Base-by-base conservation (phyloP, 2,329 filamentous ascomycete genomes). In the Drechslerella dactyloides region DNA sequence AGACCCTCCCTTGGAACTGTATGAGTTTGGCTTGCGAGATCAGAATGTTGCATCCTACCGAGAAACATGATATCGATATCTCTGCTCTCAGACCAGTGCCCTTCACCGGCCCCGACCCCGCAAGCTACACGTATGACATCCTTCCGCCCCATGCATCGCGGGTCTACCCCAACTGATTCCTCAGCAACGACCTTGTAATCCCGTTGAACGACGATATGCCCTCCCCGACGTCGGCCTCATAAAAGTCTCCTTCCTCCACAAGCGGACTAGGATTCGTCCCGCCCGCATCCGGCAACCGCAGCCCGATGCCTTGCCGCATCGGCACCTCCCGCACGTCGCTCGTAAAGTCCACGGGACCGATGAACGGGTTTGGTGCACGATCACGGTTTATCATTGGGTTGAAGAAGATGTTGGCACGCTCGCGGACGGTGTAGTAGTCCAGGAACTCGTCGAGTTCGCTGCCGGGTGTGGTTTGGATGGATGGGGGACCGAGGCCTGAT, bases 361-460 rank as follows among this genome's bases (percentile, higher is more conserved):
- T 51, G 4, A 61, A 35, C 13, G 57, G 51, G 44, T 62, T 69
- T 8, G 27, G 8, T 33, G 27, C 27, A 33, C 27, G 27, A 8
- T 33, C 27, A 8, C 27, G 27, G 27, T 33, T 33, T 8, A 3
- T 3, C 27, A 33, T 3, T 8, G 3, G 27, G 8, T 33, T 33
- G 27, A 33, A 33, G 4, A 8, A 8, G 27, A 33, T 8, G 27
- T 33, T 4, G 4, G 17, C 21, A 17, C 44, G 54, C 27, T 69
- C 64, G 19, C 61, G 52, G 33, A 57, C 57, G 33, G 56, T 44
- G 15, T 62, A 24, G n/a, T n/a, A n/a, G 19, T 69, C 33, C 5
- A 69, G 6, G 2, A 69, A 37, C n/a, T 69, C 64, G 1, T 69
- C 57, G 17, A 69, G 57, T 11, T 61, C 64, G 35, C 64, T 69